Base-by-base conservation (phyloP, 495 filamentous ascomycete genomes). In the Xylaria cubensis region DNA sequence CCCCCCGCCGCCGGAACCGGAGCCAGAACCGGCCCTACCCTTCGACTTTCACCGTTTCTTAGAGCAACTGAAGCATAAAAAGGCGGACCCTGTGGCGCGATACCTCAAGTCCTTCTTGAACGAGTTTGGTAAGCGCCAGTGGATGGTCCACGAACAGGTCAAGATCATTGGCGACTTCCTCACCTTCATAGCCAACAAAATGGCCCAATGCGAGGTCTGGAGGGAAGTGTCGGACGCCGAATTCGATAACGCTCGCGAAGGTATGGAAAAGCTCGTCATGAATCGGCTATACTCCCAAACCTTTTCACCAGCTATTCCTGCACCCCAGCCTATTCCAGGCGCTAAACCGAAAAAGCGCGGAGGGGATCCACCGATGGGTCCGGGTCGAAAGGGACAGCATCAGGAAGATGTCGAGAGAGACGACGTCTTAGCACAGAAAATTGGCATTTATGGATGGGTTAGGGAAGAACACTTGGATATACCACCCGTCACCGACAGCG, bases 211-310 rank as follows among this genome's bases (percentile, higher is more conserved):
- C 77, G 96, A 99, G 70, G 93, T 99, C 8, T 99, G 96, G 96
- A 90, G 93, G 61, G 92, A 94, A 51, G 94, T 98, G 0, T 97
- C 95, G 0, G 97, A 98, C 79, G 93, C 92, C 9, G 96, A 99
- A 78, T 98, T 99, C 79, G 96, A 98, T 81, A 98, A 99, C 83
- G 97, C 97, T 17, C 89, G 94, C 74, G 96, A 99, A 83, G 96
- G 96, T 39, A 99, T 99, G 97, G 96, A 99, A 86, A 99, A 99
- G 79, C 89, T 99, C 32, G 96, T 99, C 21, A 99, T 99, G 96
- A 99, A 99, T 79, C 88, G 97, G 67, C 84, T 99, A 6, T 98
- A 99, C 78, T 90, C 91, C 1, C 97, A 99, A 80, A 97, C 97
- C 0, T 99, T 99, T 80, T 97, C 96, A 1, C 95, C 96, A 1